These are phyloP conservation scores for Elongisporangium undulatum DNA, from an alignment of 352 stramenopile species.

Conservation along the genomic window DNA sequence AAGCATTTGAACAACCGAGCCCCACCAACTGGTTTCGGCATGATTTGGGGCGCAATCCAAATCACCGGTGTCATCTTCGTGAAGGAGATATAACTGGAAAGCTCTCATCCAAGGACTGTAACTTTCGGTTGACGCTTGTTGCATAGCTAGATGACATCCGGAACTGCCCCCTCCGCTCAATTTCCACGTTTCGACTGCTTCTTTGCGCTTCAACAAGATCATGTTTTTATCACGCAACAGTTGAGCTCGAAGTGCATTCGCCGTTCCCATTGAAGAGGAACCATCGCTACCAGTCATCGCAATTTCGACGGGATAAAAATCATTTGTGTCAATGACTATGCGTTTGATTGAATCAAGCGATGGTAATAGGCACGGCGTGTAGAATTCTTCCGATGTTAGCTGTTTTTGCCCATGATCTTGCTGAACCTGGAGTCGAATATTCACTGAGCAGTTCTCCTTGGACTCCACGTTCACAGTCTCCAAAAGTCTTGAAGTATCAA, in stretches of 20 bases:
- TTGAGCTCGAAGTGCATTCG: slow-evolving; percentile 54
- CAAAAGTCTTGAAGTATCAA: slow-evolving; percentile 65
- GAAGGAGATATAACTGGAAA: slow-evolving; percentile 31
- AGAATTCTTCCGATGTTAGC: slow-evolving; percentile 22
- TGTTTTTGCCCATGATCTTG: slow-evolving; percentile 6
- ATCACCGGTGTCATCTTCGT: neutral
- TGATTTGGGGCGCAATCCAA: slow-evolving; percentile 6
- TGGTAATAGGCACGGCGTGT: slow-evolving; percentile 67
- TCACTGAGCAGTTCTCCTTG: slow-evolving; percentile 34
- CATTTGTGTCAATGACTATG: slow-evolving; percentile 35
- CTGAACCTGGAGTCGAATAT: slow-evolving; percentile 40
- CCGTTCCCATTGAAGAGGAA: slow-evolving; percentile 14
- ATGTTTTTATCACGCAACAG: slow-evolving; percentile 49
- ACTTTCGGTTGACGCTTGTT: neutral
- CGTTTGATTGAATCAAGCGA: slow-evolving; percentile 52
- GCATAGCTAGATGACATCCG: neutral
- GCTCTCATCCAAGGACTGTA: neutral
- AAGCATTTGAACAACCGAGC: slow-evolving; percentile 18
- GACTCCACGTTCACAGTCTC: slow-evolving; percentile 77
- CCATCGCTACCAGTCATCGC: slow-evolving; percentile 9
- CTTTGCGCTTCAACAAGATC: slow-evolving; percentile 52
- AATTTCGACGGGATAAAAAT: slow-evolving; percentile 78
- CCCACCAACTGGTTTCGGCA: slow-evolving; percentile 30
- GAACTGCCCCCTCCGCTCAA: neutral
- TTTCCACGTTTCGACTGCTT: neutral